Conservation (phyloP, 345 rosid species). For the Lepidium aucheri region DNA sequence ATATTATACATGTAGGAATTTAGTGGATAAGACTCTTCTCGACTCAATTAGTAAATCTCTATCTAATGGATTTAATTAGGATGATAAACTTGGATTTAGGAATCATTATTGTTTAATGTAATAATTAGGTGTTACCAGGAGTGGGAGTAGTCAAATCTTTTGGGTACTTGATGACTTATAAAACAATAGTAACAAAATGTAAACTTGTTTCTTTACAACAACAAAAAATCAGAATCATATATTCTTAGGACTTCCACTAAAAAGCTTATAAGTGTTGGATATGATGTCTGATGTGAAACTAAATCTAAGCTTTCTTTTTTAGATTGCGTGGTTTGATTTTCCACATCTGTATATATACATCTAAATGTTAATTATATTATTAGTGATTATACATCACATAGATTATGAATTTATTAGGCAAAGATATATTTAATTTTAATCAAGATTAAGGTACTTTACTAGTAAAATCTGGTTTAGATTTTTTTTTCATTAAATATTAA, state of each 20-base stretch:
- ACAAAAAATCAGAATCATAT: background rate
- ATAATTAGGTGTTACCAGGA: slow-evolving; percentile 15
- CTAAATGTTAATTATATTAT: too few species aligned
- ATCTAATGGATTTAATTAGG: background rate
- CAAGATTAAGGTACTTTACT: background rate
- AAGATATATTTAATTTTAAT: background rate
- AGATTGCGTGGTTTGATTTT: background rate
- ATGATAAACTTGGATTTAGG: slow-evolving; percentile 21
- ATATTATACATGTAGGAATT: background rate
- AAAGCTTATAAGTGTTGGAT: slow-evolving; percentile 9
- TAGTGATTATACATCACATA: background rate
- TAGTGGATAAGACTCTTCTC: background rate
- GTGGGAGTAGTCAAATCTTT: slow-evolving; percentile 26
- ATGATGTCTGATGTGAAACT: slow-evolving; percentile 24
- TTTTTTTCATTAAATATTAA: too few species aligned
- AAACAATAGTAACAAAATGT: background rate
- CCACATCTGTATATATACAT: background rate
- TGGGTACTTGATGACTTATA: slow-evolving; percentile 16
- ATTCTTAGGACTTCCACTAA: slow-evolving; percentile 24
- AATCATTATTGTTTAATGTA: slow-evolving; percentile 10
- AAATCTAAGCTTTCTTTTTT: background rate
- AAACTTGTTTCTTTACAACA: background rate
- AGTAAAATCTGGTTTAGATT: background rate
- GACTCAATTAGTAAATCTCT: background rate
- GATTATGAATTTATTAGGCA: background rate